Conservation (phyloP, 2,329 filamentous ascomycete genomes). For the Beauveria sp. region DNA sequence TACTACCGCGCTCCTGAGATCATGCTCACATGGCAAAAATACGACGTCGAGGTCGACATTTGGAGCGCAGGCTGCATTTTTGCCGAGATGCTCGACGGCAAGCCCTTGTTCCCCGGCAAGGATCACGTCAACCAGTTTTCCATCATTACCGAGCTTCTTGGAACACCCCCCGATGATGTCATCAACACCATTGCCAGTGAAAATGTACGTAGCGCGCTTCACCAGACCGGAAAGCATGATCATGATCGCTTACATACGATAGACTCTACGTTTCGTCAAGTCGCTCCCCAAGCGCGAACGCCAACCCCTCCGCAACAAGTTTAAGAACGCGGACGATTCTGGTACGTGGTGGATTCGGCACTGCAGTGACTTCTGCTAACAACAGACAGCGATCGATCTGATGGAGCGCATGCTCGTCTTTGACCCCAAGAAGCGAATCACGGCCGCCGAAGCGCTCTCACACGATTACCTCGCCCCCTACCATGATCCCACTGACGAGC, state of each 20-base stretch:
- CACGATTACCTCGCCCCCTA: constrained; percentile 95
- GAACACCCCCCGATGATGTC: constrained; percentile 94
- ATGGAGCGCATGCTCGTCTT: constrained; percentile 97
- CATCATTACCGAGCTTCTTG: constrained; percentile 95
- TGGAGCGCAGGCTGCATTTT: constrained; percentile 99
- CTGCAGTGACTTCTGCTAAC: background rate
- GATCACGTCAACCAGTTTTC: constrained; percentile 99
- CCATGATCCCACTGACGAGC: constrained; percentile 95
- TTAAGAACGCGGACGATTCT: constrained; percentile 84
- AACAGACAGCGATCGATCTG: constrained; percentile 72
- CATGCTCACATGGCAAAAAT: constrained; percentile 99
- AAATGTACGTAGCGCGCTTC: constrained; percentile 57
- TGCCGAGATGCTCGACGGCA: constrained; percentile 97
- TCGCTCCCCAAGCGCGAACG: constrained; percentile 92
- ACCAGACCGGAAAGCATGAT: constrained; percentile 14
- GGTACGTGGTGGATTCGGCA: constrained; percentile 44
- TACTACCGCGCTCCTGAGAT: constrained; percentile 99
- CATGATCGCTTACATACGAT: background rate
- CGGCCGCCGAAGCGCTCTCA: constrained; percentile 74
- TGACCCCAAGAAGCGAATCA: constrained; percentile 92
- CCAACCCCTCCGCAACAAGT: constrained; percentile 79
- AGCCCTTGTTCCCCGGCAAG: constrained; percentile 96
- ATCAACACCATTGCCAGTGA: constrained; percentile 98
- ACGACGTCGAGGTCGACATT: constrained; percentile 97
- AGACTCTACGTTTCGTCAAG: constrained; percentile 96